Evolutionary conservation across 2,329 filamentous ascomycete genomes (phyloP).

Genomic region (Colletotrichum zoysiae): DNA sequence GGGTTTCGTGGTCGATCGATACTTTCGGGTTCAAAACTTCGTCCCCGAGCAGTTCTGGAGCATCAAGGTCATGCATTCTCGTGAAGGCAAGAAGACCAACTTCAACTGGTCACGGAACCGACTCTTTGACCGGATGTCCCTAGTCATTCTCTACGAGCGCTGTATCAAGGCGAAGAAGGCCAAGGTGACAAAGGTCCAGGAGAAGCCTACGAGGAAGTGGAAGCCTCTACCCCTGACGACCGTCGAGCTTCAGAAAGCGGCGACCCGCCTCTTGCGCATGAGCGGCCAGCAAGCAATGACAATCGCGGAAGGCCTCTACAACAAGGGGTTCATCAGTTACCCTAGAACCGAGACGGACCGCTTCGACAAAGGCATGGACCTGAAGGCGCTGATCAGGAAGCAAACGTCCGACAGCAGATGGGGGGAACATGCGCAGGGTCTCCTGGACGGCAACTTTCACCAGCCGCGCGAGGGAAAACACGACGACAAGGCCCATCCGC

Average conservation of each 20-base stretch:
- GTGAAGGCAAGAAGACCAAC: slow-evolving; percentile 81
- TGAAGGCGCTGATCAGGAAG: slow-evolving; percentile 83
- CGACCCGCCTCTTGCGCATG: slow-evolving; percentile 89
- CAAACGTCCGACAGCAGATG: slow-evolving; percentile 82
- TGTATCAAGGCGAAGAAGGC: slow-evolving; percentile 83
- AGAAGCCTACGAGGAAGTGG: slow-evolving; percentile 94
- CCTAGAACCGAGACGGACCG: slow-evolving; percentile 97
- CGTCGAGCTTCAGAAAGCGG: slow-evolving; percentile 96
- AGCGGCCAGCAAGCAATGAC: slow-evolving; percentile 92
- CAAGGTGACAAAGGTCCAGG: slow-evolving; percentile 85
- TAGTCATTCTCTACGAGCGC: slow-evolving; percentile 85
- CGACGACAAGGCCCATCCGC: slow-evolving; percentile 97
- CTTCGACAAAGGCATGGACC: slow-evolving; percentile 90
- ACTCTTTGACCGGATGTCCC: slow-evolving; percentile 88
- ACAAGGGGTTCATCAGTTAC: slow-evolving; percentile 96
- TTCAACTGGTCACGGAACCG: slow-evolving; percentile 87
- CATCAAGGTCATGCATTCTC: slow-evolving; percentile 85
- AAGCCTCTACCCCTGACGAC: slow-evolving; percentile 94
- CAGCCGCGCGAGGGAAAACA: slow-evolving; percentile 86
- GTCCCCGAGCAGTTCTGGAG: slow-evolving; percentile 93
- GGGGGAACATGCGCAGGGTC: slow-evolving; percentile 82
- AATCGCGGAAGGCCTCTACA: slow-evolving; percentile 88
- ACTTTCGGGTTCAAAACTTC: slow-evolving; percentile 94
- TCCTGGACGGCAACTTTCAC: slow-evolving; percentile 82
- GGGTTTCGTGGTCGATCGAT: slow-evolving; percentile 96